Base-by-base conservation (phyloP, 148 eudicot species). In the Rhododendron williamsianum region DNA sequence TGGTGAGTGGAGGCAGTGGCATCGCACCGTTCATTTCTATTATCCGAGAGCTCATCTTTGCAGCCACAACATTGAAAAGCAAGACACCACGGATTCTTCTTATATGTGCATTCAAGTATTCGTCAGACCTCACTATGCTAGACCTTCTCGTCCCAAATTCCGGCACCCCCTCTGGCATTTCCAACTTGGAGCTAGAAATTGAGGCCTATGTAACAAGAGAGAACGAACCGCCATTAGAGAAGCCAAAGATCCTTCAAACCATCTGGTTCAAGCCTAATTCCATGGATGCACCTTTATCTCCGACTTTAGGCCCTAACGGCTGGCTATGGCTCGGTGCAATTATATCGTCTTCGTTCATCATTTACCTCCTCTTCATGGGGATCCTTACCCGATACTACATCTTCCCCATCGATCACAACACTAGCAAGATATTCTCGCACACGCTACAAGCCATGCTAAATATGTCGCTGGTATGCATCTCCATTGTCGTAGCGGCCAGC, bases 1-100 rank as follows among this genome's bases (percentile, higher is more conserved):
- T 96, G 92, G 91, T 96, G 46, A 92, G 95, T 63, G 98, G 98
- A 85, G 98, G 98, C 41, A 96, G 96, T 74, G 98, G 98, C 15
- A 92, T 96, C 49, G 88, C 98, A 23, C 98, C 98, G 4, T 93
- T 96, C 87, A 88, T 92, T 86, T 94, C 98, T 3, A 87, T 96
- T 19, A 92, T 96, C 52, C 86, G 93, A 43, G 98, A 96, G 84
- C 87, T 96, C 78, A 85, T 92, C 71, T 88, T 27, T 86, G 19
- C 52, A 18, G 71, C 84, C 86, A 82, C 87, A 9, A 84, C 73
- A 2, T 54, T 76, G 6, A 89, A 87, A 79, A 63, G 25, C 36
- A 82, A 87, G 65, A 86, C 88, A 11, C 96, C 98, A 5, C 82
- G 87, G 84, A 30, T 92, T 21, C 86, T 91, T 56, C 94, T 95